Conservation (phyloP, 2,329 filamentous ascomycete genomes). For the Cercospora brassicicola region DNA sequence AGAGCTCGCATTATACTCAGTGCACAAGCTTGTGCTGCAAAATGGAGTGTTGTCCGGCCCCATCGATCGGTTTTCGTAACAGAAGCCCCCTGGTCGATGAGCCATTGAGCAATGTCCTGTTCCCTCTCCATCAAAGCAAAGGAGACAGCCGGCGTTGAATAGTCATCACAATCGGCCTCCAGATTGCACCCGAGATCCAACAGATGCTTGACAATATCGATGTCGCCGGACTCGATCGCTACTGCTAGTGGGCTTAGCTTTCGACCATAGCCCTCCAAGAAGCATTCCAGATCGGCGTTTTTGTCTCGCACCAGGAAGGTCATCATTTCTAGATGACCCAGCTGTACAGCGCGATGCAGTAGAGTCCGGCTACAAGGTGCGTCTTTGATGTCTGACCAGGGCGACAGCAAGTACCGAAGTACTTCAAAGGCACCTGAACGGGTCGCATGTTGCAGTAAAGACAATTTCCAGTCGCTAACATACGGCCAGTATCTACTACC, state of each 20-base stretch:
- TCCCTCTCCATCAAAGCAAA: background rate
- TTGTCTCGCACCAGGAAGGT: background rate
- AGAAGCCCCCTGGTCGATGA: background rate
- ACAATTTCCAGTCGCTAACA: no score
- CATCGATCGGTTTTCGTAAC: no score
- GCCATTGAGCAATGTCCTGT: background rate
- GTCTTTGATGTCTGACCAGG: background rate
- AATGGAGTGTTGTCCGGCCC: background rate
- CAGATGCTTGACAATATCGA: background rate
- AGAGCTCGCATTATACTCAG: background rate
- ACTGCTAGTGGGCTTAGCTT: background rate
- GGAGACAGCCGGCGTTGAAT: background rate
- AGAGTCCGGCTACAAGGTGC: background rate
- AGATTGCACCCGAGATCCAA: background rate
- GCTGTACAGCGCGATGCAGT: background rate
- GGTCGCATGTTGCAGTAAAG: background rate
- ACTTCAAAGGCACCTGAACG: background rate
- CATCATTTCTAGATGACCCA: background rate
- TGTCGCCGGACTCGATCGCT: background rate
- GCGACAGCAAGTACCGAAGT: background rate
- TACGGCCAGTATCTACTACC: no score
- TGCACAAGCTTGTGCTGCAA: background rate
- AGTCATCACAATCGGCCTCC: accelerated
- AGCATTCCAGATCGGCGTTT: background rate
- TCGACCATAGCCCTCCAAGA: no score